Percentiles rank a stretch among this genome's conserved stretches.
Evolutionary conservation across 2,329 filamentous ascomycete genomes (phyloP).

Genomic region (Cladorrhinum sp.): DNA sequence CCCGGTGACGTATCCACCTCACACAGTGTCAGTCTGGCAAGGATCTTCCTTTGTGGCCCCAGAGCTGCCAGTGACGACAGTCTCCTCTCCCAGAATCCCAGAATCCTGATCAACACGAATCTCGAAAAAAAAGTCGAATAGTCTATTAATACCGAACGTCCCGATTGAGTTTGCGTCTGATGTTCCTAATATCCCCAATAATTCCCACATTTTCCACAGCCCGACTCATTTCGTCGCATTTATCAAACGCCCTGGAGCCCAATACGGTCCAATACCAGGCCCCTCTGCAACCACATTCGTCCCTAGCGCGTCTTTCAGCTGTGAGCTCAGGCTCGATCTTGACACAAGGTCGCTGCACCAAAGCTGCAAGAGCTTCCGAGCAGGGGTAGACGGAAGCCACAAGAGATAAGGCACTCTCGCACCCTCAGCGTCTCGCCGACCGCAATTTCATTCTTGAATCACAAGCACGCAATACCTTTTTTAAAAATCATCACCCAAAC

Average conservation of each 20-base stretch:
- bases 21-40: constrained; percentile 5
- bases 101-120: background rate
- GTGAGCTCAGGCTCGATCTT: background rate
- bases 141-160: background rate
- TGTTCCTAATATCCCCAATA: background rate
- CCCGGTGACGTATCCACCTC: background rate
- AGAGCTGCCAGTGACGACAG: constrained; percentile 7
- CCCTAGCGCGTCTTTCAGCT: background rate
- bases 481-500: background rate
- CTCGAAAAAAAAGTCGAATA: constrained; percentile 7
- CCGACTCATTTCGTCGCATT: background rate
- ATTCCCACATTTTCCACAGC: background rate
- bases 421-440: constrained; percentile 7
- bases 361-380: background rate
- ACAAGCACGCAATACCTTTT: constrained; percentile 15
- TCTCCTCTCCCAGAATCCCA: background rate
- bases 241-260: background rate
- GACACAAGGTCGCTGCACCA: background rate
- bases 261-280: too few relatives aligned
- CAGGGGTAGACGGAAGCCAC: constrained; percentile 7
- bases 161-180: background rate
- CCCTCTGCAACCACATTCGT: background rate
- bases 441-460: constrained; percentile 13
- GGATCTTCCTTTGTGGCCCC: constrained; percentile 2
- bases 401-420: constrained; percentile 12